These are phyloP conservation scores for Akanthomyces uredinophilus DNA, from an alignment of 2,329 filamentous ascomycete genomes.

Conservation along the genomic window DNA sequence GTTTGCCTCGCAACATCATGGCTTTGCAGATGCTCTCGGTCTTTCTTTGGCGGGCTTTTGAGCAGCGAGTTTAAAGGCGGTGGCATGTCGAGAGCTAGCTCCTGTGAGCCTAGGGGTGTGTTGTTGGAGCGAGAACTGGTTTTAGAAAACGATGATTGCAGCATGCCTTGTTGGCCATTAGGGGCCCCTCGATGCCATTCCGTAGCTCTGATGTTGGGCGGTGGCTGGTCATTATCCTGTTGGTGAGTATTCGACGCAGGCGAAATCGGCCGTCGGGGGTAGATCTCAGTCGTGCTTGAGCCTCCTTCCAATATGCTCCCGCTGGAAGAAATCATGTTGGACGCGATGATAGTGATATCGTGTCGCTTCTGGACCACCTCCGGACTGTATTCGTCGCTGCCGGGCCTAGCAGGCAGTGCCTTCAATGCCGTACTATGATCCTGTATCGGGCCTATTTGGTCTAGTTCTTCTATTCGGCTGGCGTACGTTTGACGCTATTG, in stretches of 20 bases:
- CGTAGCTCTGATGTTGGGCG: conserved; percentile 9
- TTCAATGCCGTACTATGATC: conserved; percentile 53
- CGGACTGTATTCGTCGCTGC: conserved; percentile 40
- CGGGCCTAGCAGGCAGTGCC: conserved; percentile 66
- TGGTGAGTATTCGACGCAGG: not conserved
- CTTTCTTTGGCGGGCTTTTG: conserved; percentile 14
- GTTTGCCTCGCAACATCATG: conserved; percentile 26
- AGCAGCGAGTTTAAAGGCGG: conserved; percentile 60
- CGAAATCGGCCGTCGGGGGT: not conserved
- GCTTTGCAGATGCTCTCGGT: conserved; percentile 20
- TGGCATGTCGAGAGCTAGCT: conserved; percentile 43
- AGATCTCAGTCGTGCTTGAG: not conserved
- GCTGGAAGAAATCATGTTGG: not conserved
- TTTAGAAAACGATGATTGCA: conserved; percentile 51
- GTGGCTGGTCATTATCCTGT: not conserved
- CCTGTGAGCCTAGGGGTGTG: conserved; percentile 1
- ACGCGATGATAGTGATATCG: not conserved
- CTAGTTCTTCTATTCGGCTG: conserved; percentile 80
- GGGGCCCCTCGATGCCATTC: conserved; percentile 3
- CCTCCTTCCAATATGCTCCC: not conserved
- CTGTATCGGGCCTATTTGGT: conserved; percentile 59
- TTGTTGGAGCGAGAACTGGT: conserved; percentile 34
- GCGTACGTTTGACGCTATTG: conserved; percentile 79
- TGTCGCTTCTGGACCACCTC: conserved; percentile 17
- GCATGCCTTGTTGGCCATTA: conserved; percentile 20